Conservation (phyloP, 768 basidiomycete species). For the Leccinum ochraceum region DNA sequence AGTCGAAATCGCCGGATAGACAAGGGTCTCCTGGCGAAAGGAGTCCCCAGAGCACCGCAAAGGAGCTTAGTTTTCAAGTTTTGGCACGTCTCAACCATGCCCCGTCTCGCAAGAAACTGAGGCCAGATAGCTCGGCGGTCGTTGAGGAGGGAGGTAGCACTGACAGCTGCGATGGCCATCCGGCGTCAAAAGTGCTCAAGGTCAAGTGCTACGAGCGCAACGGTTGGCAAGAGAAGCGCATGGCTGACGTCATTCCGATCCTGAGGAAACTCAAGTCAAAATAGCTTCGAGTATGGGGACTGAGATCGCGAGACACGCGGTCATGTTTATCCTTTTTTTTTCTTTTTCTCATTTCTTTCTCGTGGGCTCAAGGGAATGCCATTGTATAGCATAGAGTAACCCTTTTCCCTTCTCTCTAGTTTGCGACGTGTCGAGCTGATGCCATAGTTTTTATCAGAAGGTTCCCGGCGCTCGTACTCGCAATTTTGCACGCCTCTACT, state of each 20-base stretch:
- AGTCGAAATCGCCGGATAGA: background rate
- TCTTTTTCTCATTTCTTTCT: background rate
- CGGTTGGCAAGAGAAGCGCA: conserved; percentile 24
- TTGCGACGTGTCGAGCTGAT: background rate
- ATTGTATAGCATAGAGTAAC: background rate
- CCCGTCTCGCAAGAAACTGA: conserved; percentile 4
- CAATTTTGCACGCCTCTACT: background rate
- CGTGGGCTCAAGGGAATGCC: background rate
- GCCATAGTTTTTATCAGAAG: background rate
- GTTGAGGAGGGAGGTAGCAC: background rate
- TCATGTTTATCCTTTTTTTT: background rate
- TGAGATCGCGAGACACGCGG: background rate
- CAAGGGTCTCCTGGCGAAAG: background rate
- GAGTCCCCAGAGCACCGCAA: background rate
- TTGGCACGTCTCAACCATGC: background rate
- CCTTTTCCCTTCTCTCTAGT: background rate
- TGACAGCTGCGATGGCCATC: background rate
- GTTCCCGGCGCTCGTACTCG: background rate
- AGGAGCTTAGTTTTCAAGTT: background rate
- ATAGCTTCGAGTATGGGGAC: conserved; percentile 5
- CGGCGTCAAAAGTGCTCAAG: conserved; percentile 11
- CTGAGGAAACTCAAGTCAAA: conserved; percentile 27
- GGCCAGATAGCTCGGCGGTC: background rate
- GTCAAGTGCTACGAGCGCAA: conserved; percentile 14
- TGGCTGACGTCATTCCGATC: conserved; percentile 33